Evolutionary conservation across 495 filamentous ascomycete species (phyloP), one percentile per base, ranked within the genome.

Genomic region (Aspergillus hancockii): DNA sequence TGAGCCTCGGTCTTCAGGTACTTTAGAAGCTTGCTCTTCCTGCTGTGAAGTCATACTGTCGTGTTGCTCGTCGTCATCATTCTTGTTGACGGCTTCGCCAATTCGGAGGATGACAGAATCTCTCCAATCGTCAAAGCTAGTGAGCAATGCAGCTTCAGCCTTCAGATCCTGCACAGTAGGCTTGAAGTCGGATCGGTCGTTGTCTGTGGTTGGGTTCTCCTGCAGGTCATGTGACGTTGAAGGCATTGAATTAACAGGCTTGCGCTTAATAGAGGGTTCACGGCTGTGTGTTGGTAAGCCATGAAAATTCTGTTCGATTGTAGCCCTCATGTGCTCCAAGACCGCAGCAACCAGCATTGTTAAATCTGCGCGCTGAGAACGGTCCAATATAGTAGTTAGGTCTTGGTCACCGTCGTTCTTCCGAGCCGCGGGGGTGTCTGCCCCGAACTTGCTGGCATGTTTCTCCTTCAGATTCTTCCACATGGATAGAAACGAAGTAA

Each of bases 81-180:
- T 78, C 9, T 81, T 79, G 60, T 90, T 89, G 38, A 90, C 81
- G 8, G 85, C 81, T 63, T 88, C 79, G 28, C 85, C 87, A 19
- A 91, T 79, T 3, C 88, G 79, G 28, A 83, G 69, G 28, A 89
- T 72, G 1, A 90, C 83, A 13, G 71, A 69, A 30, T 83, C 80
- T 55, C 83, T 73, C 88, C 88, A 91, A 36, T 83, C 79, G 54
- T 90, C 86, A 63, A 87, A 88, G 64, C 79, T 79, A 0, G 75
- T 67, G 34, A 90, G 68, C 2, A 72, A 72, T 49, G 30, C 60
- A 30, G 77, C 65, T 52, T 79, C 76, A 12, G 67, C 67, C 34
- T 74, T 70, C 4, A 68, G 40, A 46, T 75, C 67, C 41, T 72
- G 61, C n/a, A 63, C 56, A 9, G 58, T 60, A 3, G 53, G 52